A percentile compares a stretch with the other conserved stretches of the same genome.
Evolutionary conservation across 2,329 filamentous ascomycete species (phyloP).

Genomic region (Paraphaeosphaeria sporulosa): DNA sequence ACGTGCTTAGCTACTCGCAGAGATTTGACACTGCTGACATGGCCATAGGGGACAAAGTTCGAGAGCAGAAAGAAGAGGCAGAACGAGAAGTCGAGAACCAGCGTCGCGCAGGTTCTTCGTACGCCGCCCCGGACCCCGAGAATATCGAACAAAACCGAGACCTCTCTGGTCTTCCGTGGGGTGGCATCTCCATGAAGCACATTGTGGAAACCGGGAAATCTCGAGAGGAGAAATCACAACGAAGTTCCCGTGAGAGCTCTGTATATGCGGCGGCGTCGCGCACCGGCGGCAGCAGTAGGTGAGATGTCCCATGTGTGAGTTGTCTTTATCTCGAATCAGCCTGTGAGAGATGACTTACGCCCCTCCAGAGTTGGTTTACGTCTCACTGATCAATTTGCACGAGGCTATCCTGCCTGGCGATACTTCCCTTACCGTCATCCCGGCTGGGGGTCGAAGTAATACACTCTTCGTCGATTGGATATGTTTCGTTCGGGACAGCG

Average conservation of each 20-base stretch:
- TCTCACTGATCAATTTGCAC: slow-evolving; percentile 52
- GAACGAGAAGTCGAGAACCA: slow-evolving; percentile 71
- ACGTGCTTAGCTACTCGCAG: slow-evolving; percentile 44
- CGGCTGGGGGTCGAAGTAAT: slow-evolving; percentile 25
- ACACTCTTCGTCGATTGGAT: not conserved
- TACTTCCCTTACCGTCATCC: slow-evolving; percentile 31
- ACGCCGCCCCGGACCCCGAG: slow-evolving; percentile 65
- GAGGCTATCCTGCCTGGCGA: slow-evolving; percentile 43
- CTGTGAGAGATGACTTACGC: slow-evolving; percentile 29
- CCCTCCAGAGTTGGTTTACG: slow-evolving; percentile 46
- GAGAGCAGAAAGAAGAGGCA: slow-evolving; percentile 70
- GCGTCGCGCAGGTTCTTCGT: slow-evolving; percentile 69
- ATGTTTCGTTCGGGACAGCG: slow-evolving; percentile 13
- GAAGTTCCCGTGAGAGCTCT: slow-evolving; percentile 51
- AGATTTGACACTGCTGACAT: slow-evolving; percentile 14
- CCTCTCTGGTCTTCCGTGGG: slow-evolving; percentile 75
- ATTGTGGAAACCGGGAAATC: slow-evolving; percentile 55
- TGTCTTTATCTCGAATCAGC: slow-evolving; percentile 23
- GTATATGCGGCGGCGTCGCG: slow-evolving; percentile 47
- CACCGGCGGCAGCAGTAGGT: slow-evolving; percentile 50
- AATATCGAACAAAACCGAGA: slow-evolving; percentile 63
- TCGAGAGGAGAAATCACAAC: slow-evolving; percentile 54
- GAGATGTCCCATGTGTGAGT: slow-evolving; percentile 43
- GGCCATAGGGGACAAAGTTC: slow-evolving; percentile 70
- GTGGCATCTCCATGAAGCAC: slow-evolving; percentile 68